Percentiles rank a stretch among this genome's conserved stretches.
phyloP scores from a whole-genome alignment of 495 filamentous ascomycete species.

The Aspergillus sparsus region DNA sequence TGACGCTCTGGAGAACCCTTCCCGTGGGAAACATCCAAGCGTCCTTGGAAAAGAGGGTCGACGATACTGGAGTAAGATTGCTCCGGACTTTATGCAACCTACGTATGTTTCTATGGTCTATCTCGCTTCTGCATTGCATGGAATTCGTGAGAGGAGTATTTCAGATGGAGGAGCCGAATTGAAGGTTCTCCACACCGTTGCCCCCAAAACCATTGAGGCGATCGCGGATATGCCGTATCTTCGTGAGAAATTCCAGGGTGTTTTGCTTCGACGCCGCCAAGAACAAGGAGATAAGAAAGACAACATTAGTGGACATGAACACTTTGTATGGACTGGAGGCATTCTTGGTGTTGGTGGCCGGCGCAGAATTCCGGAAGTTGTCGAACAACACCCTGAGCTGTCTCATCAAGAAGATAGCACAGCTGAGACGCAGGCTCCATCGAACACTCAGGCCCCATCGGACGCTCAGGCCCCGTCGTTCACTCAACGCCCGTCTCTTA shows the following conservation, averaged over 20 bases:
- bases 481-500: background rate
- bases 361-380: conserved; percentile 5
- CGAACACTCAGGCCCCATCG: background rate
- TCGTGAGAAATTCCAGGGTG: conserved; percentile 44
- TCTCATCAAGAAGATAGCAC: background rate
- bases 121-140: conserved; percentile 50
- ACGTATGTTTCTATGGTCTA: conserved; percentile 56
- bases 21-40: conserved; percentile 21
- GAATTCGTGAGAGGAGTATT: conserved; percentile 43
- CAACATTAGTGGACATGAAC: conserved; percentile 5
- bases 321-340: conserved; percentile 39
- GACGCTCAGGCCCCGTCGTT: too few relatives aligned
- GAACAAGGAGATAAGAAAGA: conserved; percentile 16
- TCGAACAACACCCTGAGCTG: conserved; percentile 6
- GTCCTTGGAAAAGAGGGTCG: conserved; percentile 34
- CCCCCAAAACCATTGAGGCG: conserved; percentile 53
- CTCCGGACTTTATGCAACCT: conserved; percentile 48
- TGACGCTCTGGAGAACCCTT: conserved; percentile 27
- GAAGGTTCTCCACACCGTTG: conserved; percentile 36
- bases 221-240: conserved; percentile 55
- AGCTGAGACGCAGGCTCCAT: background rate
- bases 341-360: conserved; percentile 30
- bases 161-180: conserved; percentile 31
- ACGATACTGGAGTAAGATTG: conserved; percentile 39
- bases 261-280: conserved; percentile 35